Conservation (phyloP, 805 yeast species). For the Zygoascus ofunaensis region DNA sequence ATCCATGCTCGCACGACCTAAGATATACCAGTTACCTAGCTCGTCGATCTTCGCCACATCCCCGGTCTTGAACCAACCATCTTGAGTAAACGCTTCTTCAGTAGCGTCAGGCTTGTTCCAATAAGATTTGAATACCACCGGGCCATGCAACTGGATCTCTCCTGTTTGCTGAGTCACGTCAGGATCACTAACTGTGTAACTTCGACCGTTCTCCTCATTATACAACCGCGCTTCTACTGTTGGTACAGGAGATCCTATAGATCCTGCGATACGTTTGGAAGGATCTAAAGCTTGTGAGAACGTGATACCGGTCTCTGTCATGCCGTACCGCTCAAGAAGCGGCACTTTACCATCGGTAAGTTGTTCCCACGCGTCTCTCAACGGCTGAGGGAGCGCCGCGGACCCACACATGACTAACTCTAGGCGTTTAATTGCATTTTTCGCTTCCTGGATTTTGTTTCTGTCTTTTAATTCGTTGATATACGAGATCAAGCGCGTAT, state of each 20-base stretch:
- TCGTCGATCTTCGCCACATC: conserved; percentile 42
- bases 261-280: conserved; percentile 19
- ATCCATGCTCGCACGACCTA: conserved; percentile 30
- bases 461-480: conserved; percentile 13
- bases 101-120: conserved; percentile 43
- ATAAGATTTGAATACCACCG: conserved; percentile 45
- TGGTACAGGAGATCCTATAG: conserved; percentile 28
- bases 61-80: conserved; percentile 49
- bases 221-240: conserved; percentile 25
- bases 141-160: conserved; percentile 46
- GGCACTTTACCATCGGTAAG: conserved; percentile 24
- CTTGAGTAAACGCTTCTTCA: conserved; percentile 36
- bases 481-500: conserved; percentile 21
- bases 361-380: conserved; percentile 24
- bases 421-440: conserved; percentile 14
- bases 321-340: conserved; percentile 28
- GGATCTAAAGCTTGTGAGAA: conserved; percentile 25
- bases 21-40: conserved; percentile 41
- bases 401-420: conserved; percentile 29
- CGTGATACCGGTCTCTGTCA: conserved; percentile 32
- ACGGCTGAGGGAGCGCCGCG: conserved; percentile 28
- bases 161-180: conserved; percentile 28
- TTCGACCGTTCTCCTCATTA: conserved; percentile 17
- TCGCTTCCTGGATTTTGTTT: conserved; percentile 12
- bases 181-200: conserved; percentile 11